phyloP scores from a whole-genome alignment of 2,329 filamentous ascomycete genomes.

The Fusarium sp. region DNA sequence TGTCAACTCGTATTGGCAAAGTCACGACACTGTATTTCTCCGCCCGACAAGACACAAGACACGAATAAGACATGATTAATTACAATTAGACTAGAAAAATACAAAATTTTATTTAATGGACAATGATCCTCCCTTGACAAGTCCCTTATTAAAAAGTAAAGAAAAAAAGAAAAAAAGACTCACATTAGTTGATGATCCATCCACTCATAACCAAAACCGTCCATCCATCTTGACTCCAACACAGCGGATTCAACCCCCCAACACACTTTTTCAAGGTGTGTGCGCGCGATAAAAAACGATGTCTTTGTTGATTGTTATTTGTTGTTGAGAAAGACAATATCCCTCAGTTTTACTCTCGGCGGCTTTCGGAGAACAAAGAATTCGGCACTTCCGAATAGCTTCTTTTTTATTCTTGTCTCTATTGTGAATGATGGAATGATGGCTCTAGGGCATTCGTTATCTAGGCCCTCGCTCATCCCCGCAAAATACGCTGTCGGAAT shows the following conservation, averaged over 20 bases:
- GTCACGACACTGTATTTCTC: neutral
- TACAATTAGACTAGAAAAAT: neutral
- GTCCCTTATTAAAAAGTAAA: neutral
- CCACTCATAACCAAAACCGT: constrained; percentile 30
- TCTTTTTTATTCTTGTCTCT: neutral
- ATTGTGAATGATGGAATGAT: constrained; percentile 10
- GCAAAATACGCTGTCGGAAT: constrained; percentile 31
- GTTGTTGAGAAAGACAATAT: neutral
- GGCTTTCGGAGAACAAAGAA: constrained; percentile 7
- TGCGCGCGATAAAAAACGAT: constrained; percentile 14
- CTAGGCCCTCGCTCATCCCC: constrained; percentile 32
- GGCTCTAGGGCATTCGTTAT: constrained; percentile 23
- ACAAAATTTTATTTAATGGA: neutral
- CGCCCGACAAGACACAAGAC: neutral
- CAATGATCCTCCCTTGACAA: constrained; percentile 15
- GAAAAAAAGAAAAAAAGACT: constrained; percentile 15
- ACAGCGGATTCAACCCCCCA: constrained; percentile 36
- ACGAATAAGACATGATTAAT: neutral
- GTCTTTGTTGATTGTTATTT: neutral
- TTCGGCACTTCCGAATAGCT: constrained; percentile 27
- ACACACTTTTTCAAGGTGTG: constrained; percentile 4
- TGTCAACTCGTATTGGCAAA: constrained; percentile 10
- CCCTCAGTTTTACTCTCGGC: neutral
- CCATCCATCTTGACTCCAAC: constrained; percentile 41
- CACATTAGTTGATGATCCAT: constrained; percentile 9